Percentiles rank a stretch among this genome's conserved stretches.
These are phyloP conservation scores for Dendrobium nobile DNA, from an alignment of 106 monocot species.

Conservation along the genomic window DNA sequence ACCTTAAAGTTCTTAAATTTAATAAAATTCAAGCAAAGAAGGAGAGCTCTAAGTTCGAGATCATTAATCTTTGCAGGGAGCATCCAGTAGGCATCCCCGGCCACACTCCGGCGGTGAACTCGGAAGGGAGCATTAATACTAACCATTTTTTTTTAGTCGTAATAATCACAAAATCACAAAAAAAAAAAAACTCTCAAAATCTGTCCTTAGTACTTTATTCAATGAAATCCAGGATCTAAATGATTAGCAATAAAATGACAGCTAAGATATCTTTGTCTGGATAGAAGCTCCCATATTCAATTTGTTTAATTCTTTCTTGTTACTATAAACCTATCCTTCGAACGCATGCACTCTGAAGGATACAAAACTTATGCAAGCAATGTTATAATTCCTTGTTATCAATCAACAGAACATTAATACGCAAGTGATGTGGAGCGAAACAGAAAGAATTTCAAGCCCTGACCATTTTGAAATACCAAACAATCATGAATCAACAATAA, in stretches of 20 bases:
- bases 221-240: background rate
- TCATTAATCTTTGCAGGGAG: no score
- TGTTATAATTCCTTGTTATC: background rate
- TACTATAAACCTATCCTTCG: no score
- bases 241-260: background rate
- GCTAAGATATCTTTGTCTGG: background rate
- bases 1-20: no score
- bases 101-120: no score
- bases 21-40: no score
- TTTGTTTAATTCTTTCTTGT: background rate
- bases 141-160: no score
- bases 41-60: no score
- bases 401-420: background rate
- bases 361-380: background rate
- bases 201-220: background rate
- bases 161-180: no score
- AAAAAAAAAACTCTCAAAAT: no score
- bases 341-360: background rate
- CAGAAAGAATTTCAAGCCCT: background rate
- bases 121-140: no score
- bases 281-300: background rate
- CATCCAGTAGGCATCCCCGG: no score
- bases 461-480: background rate
- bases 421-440: background rate
- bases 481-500: background rate